Base-by-base conservation (phyloP, 495 filamentous ascomycete genomes). In the Parathielavia hyrcaniae region DNA sequence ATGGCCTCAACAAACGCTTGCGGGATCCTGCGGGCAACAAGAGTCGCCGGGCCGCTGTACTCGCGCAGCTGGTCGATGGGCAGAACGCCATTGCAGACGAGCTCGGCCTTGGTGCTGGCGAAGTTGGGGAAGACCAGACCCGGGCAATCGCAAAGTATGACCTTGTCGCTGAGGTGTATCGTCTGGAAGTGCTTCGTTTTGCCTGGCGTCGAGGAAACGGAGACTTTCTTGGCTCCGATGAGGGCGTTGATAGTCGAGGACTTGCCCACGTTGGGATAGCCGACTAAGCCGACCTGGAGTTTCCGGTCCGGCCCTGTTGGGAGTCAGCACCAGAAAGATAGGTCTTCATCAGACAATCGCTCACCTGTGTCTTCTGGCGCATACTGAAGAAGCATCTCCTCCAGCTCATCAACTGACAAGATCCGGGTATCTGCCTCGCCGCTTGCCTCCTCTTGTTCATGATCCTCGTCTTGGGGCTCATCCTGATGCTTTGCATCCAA, bases 171-270 rank as follows among this genome's bases (percentile, higher is more conserved):
- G 48, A 97, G 80, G 70, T 96, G 92, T 61, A 99, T 90, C 17
- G 95, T 99, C 71, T 99, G 95, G 76, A 99, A 99, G 67, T 99
- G 95, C 75, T 99, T 99, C 11, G 95, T 99, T 73, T 97, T 99
- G 57, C 95, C 95, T 7, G 95, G 95, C 2, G 95, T 99, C 30
- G 92, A 85, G 40, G 95, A 97, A 41, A 99, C 95, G 2, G 92
- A 97, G 5, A 99, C 95, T 74, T 97, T 97, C 80, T 96, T 97
- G 54, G 95, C 87, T 51, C 95, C 95, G 57, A 97, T 89, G 41
- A 99, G 83, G 13, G 95, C 92, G 75, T 99, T 99, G 79, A 99
- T 97, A 9, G 95, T 99, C 41, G 90, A 96, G 8, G 95, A 97
- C 73, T 99, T 99, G 66, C 95, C 95, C 62, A 97, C 95, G 74